phyloP scores from a whole-genome alignment of 768 basidiomycete species.

The Boletus subcaerulescens region DNA sequence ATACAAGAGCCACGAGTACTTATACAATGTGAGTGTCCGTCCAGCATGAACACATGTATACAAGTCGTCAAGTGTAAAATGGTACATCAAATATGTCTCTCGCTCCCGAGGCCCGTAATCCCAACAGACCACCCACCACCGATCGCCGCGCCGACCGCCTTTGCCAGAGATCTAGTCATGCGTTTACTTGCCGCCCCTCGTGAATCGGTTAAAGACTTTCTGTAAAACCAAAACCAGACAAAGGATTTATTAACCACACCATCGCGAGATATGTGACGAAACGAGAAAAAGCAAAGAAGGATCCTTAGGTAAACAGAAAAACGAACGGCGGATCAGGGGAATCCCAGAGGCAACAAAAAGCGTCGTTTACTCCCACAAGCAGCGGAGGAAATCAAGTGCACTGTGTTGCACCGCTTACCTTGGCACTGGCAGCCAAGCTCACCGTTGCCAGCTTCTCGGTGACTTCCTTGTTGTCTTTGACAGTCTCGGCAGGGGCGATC shows the following conservation, averaged over 20 bases:
- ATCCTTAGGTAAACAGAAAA: constrained; percentile 1
- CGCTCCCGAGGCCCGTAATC: not conserved
- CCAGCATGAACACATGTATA: not conserved
- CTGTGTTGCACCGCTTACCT: constrained; percentile 24
- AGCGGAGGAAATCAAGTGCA: constrained; percentile 11
- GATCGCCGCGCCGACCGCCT: not conserved
- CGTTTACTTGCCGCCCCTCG: constrained; percentile 24
- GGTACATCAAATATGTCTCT: not conserved
- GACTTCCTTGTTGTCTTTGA: constrained; percentile 24
- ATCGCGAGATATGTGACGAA: constrained; percentile 5
- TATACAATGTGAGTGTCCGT: not conserved
- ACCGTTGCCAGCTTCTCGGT: constrained; percentile 27
- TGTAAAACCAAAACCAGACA: constrained; percentile 15
- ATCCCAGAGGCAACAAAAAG: not conserved
- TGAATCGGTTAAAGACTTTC: constrained; percentile 28
- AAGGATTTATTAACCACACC: constrained; percentile 22
- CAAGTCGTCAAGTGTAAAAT: constrained; percentile 5
- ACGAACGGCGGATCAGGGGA: not conserved
- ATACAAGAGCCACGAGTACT: too few relatives aligned
- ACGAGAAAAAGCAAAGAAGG: not conserved
- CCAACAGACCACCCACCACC: not conserved
- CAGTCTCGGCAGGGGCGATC: not conserved
- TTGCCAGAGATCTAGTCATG: not conserved
- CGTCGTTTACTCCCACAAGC: not conserved
- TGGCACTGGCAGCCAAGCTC: constrained; percentile 30